Base-by-base conservation (phyloP, 257 asterid species). In the Osmanthus fragrans region DNA sequence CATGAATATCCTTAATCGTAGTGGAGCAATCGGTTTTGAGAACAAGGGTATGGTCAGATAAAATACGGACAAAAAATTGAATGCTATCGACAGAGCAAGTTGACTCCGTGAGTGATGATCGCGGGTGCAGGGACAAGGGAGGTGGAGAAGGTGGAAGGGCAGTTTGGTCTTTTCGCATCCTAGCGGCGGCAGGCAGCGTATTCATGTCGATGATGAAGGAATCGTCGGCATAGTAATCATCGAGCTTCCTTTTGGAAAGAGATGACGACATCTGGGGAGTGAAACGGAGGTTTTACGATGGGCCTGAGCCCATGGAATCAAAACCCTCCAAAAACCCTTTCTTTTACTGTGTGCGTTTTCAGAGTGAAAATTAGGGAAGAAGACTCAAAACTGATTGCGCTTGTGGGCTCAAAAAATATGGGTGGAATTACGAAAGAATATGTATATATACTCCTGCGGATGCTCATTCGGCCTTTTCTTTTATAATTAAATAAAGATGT, bases 51-150 rank as follows among this genome's bases (percentile, higher is more conserved):
- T 84, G 88, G 21, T 84, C 86, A 40, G 94, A 84, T 63, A 95
- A 79, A 42, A 84, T 76, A 12, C 99, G 96, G 56, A 95, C 96
- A 70, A 95, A 95, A 84, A 95, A 93, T 56, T 95, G 99, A 77
- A 93, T 86, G 29, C 81, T 76, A 23, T 81, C 23, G 49, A n/a
- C 85, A 39, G 82, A 79, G 29, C 51, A 77, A 30, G 74, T 1
- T 29, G 89, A 49, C 66, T 33, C 82, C 68, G 81, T 7, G 73
- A 13, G 33, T 37, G 88, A 30, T 23, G 91, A 84, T 80, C 82
- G 78, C 73, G 83, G 79, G 69, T 40, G 80, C 47, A 71, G 51
- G 71, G 83, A 4, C 19, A 78, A 45, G 37, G 42, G 69, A 25
- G 69, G 34, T 32, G 69, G 33, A 23, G 69, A 27, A 27, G 30